Conservation (phyloP, 352 stramenopile genomes). For the Phytophthora meadii region DNA sequence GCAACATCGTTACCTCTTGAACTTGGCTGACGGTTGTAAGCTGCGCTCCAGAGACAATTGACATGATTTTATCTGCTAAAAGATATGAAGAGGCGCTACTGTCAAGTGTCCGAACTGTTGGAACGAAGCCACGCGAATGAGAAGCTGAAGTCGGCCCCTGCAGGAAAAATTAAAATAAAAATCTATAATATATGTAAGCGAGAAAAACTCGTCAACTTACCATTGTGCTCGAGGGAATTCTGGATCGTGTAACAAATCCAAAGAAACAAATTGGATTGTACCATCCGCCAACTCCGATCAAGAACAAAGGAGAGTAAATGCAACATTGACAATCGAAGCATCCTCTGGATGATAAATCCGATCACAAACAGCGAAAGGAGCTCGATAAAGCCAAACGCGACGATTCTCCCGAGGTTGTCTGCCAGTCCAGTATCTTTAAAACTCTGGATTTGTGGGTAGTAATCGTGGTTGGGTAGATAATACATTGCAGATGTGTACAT, state of each 20-base stretch:
- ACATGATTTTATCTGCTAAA: too few species aligned
- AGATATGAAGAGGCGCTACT: conserved; percentile 16
- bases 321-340: conserved; percentile 31
- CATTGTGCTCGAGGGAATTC: conserved; percentile 14
- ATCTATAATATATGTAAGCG: neutral
- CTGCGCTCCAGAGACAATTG: neutral
- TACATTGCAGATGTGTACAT: conserved; percentile 41
- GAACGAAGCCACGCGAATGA: conserved; percentile 17
- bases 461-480: conserved; percentile 38
- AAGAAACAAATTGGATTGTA: conserved; percentile 12
- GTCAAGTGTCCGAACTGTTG: neutral
- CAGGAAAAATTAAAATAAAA: neutral
- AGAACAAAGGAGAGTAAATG: conserved; percentile 50
- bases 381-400: conserved; percentile 36
- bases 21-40: conserved; percentile 16
- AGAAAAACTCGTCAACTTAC: neutral
- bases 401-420: conserved; percentile 35
- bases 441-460: conserved; percentile 39
- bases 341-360: conserved; percentile 23
- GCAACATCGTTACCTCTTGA: conserved; percentile 12
- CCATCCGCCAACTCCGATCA: conserved; percentile 26
- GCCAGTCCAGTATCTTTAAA: conserved; percentile 14
- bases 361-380: conserved; percentile 32
- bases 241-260: conserved; percentile 22
- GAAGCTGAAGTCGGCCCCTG: conserved; percentile 23